phyloP scores from a whole-genome alignment of 768 basidiomycete species.

The Phaeotremella skinneri region DNA sequence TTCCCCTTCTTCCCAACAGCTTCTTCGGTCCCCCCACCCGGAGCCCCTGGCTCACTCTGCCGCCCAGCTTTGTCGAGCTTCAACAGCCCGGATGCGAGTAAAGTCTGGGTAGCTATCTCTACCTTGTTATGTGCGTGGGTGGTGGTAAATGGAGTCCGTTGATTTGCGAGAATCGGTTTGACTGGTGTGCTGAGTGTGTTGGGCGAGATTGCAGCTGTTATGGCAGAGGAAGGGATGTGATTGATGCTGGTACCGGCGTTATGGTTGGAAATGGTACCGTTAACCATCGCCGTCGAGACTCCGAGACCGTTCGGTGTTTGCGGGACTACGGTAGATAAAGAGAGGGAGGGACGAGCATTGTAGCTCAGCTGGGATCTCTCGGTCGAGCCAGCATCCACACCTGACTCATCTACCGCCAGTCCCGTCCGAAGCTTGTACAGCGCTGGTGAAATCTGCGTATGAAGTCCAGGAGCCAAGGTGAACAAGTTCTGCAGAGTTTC shows the following conservation, averaged over 20 bases:
- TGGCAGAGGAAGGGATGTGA: too few relatives aligned
- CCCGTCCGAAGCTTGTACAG: slow-evolving; percentile 22
- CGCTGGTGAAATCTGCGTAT: slow-evolving; percentile 33
- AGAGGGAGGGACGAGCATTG: too few relatives aligned
- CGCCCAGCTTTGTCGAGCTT: slow-evolving; percentile 38
- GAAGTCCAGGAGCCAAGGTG: slow-evolving; percentile 26
- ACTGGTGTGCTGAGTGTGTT: too few relatives aligned
- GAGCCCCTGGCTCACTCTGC: slow-evolving; percentile 25
- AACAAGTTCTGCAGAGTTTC: slow-evolving; percentile 28
- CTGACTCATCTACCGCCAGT: neutral
- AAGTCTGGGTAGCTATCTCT: slow-evolving; percentile 7
- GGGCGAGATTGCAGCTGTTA: too few relatives aligned
- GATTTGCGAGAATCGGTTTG: neutral
- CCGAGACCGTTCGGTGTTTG: too few relatives aligned
- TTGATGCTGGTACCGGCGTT: too few relatives aligned
- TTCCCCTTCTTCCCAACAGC: slow-evolving; percentile 34
- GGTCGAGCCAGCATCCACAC: too few relatives aligned
- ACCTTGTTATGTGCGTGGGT: neutral
- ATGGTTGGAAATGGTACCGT: too few relatives aligned
- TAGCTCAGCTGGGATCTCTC: too few relatives aligned
- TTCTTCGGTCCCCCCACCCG: slow-evolving; percentile 15
- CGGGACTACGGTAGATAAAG: too few relatives aligned
- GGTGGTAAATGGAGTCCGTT: neutral
- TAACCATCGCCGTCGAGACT: too few relatives aligned
- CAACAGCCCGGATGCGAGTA: slow-evolving; percentile 23